Conservation (phyloP, 345 rosid species). For the Garcia nutans region DNA sequence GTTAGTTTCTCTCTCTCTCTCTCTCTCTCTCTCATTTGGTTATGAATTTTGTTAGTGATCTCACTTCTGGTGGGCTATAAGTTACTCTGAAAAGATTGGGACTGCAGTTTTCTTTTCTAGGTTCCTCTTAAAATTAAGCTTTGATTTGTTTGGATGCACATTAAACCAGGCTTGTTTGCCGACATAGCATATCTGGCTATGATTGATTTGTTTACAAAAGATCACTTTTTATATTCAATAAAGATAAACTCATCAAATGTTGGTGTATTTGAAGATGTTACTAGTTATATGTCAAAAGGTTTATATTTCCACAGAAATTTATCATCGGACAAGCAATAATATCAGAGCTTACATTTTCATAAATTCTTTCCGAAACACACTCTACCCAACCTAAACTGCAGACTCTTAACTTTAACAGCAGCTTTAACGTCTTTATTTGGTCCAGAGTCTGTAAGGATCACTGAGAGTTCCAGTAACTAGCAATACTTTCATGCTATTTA, state of each 20-base stretch:
- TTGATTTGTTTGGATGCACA: neutral
- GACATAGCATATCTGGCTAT: neutral
- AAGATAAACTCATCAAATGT: neutral
- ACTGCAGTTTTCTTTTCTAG: neutral
- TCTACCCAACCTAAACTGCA: too few species aligned
- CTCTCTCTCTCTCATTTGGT: slow-evolving; percentile 3
- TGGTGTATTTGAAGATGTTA: neutral
- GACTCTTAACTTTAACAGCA: too few species aligned
- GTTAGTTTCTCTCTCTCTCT: slow-evolving; percentile 41
- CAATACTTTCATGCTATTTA: neutral
- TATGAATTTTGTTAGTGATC: neutral
- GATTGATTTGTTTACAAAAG: neutral
- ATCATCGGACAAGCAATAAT: neutral
- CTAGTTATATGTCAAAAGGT: neutral
- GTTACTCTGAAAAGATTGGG: neutral
- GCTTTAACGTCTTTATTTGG: too few species aligned
- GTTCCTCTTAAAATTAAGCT: neutral
- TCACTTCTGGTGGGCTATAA: neutral
- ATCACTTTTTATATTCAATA: neutral
- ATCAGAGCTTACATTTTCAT: too few species aligned
- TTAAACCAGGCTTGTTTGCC: neutral
- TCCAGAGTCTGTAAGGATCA: too few species aligned
- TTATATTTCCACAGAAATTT: neutral
- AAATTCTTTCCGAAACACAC: too few species aligned
- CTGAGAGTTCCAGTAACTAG: neutral